Percentiles rank a stretch among this genome's conserved stretches.
These are phyloP conservation scores for Leccinum laetum DNA, from an alignment of 1,284 basidiomycete species.

Conservation along the genomic window DNA sequence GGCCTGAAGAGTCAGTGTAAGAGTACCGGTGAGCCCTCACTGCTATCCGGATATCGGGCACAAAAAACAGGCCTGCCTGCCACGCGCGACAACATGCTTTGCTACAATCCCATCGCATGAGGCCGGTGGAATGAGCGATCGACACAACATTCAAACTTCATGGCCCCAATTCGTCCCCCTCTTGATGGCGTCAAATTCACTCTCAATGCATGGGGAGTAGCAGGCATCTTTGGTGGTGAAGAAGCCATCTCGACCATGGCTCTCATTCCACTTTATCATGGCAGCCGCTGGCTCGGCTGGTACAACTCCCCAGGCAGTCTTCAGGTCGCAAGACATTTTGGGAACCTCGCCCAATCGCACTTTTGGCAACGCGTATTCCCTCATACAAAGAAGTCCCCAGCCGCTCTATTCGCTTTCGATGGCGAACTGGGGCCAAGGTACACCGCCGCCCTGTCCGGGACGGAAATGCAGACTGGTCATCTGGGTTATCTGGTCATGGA, in stretches of 20 bases:
- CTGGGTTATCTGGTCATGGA: slow-evolving; percentile 26
- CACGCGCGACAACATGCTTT: neutral
- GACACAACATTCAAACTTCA: neutral
- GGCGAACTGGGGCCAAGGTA: slow-evolving; percentile 29
- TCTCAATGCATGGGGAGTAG: slow-evolving; percentile 28
- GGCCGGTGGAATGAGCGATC: too few species aligned
- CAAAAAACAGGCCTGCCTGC: too few species aligned
- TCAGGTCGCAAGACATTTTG: slow-evolving; percentile 28
- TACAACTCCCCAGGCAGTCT: slow-evolving; percentile 35
- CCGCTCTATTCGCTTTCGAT: slow-evolving; percentile 26
- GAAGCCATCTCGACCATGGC: slow-evolving; percentile 31
- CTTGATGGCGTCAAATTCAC: slow-evolving; percentile 13
- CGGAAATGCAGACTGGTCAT: slow-evolving; percentile 29
- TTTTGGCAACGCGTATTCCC: slow-evolving; percentile 30
- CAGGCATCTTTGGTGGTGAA: slow-evolving; percentile 34
- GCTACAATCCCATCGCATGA: neutral
- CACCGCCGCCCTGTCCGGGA: slow-evolving; percentile 26
- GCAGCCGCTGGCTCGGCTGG: slow-evolving; percentile 35
- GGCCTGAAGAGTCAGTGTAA: too few species aligned
- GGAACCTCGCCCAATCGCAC: slow-evolving; percentile 22
- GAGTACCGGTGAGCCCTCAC: too few species aligned
- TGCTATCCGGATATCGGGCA: too few species aligned
- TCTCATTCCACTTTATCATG: slow-evolving; percentile 27
- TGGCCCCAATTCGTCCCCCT: slow-evolving; percentile 17
- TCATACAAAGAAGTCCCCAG: slow-evolving; percentile 18